Percentiles rank a stretch among this genome's conserved stretches.
phyloP scores from a whole-genome alignment of 345 rosid species.

The Iberis pinnata region DNA sequence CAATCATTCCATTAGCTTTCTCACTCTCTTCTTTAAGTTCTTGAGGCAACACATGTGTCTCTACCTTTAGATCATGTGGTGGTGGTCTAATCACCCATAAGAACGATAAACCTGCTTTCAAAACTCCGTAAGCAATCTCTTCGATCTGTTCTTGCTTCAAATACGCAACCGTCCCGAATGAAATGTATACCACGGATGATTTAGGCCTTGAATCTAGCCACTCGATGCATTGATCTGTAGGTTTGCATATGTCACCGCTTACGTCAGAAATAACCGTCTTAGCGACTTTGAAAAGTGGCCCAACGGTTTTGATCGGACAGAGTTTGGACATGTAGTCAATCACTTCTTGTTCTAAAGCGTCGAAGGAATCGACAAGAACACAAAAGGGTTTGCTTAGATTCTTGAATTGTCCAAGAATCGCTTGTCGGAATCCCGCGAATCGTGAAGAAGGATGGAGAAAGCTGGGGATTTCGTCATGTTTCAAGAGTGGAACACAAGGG shows the following conservation, averaged over 20 bases:
- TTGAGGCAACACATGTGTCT: constrained; percentile 16
- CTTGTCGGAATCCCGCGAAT: constrained; percentile 31
- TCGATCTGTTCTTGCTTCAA: constrained; percentile 28
- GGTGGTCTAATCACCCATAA: constrained; percentile 29
- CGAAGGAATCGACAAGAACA: constrained; percentile 56
- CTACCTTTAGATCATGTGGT: not conserved
- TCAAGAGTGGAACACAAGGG: constrained; percentile 56
- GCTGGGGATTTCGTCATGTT: constrained; percentile 66
- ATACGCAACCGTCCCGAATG: constrained; percentile 39
- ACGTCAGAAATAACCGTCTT: constrained; percentile 27
- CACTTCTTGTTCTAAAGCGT: constrained; percentile 57
- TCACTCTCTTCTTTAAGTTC: constrained; percentile 15
- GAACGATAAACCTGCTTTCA: constrained; percentile 20
- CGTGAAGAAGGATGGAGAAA: constrained; percentile 53
- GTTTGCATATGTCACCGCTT: constrained; percentile 44
- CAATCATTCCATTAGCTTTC: constrained; percentile 20
- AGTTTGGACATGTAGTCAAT: constrained; percentile 52
- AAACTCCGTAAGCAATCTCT: constrained; percentile 37
- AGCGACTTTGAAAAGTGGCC: constrained; percentile 59
- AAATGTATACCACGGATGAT: constrained; percentile 40
- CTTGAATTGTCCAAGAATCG: constrained; percentile 47
- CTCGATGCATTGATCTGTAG: constrained; percentile 44
- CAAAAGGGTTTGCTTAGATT: constrained; percentile 51
- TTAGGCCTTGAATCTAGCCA: constrained; percentile 41
- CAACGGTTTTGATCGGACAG: constrained; percentile 53